phyloP scores from a whole-genome alignment of 2,329 filamentous ascomycete species.

The Paraphoma sp. region DNA sequence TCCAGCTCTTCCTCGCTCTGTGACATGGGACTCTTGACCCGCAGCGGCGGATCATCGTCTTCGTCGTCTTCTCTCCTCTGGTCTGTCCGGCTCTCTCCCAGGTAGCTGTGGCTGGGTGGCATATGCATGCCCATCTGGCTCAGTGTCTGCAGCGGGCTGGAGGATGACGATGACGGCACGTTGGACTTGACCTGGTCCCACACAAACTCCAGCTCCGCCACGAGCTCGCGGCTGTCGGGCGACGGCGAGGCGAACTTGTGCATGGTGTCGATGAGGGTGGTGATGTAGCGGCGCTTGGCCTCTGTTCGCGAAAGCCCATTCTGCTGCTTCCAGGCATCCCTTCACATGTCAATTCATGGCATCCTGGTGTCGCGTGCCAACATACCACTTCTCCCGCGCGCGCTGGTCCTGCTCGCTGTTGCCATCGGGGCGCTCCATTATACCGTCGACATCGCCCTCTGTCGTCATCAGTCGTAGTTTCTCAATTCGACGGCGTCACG shows the following conservation, averaged over 20 bases:
- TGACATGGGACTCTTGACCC: conserved; percentile 83
- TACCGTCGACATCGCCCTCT: conserved; percentile 93
- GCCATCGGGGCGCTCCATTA: conserved; percentile 80
- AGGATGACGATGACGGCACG: conserved; percentile 65
- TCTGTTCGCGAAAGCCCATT: conserved; percentile 84
- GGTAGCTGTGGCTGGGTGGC: conserved; percentile 16
- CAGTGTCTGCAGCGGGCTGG: conserved; percentile 46
- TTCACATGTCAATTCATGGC: conserved; percentile 31
- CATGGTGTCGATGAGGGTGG: conserved; percentile 95
- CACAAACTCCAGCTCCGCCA: conserved; percentile 95
- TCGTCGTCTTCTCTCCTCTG: conserved; percentile 12
- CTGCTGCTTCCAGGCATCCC: conserved; percentile 94
- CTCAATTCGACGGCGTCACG: conserved; percentile 14
- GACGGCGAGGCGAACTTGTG: conserved; percentile 89
- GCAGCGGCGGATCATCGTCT: conserved; percentile 35
- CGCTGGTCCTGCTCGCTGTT: conserved; percentile 58
- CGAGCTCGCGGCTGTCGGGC: conserved; percentile 83
- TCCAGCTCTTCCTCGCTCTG: conserved; percentile 67
- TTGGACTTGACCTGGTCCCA: conserved; percentile 98
- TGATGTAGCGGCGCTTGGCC: conserved; percentile 92
- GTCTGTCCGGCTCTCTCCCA: conserved; percentile 52
- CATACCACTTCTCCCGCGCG: conserved; percentile 71
- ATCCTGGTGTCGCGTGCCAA: conserved; percentile 18
- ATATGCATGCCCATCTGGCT: conserved; percentile 36
- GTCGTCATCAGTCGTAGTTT: conserved; percentile 17